phyloP scores from a whole-genome alignment of 371 early-diverging fungal genomes.

The Lichtheimia corymbifera region DNA sequence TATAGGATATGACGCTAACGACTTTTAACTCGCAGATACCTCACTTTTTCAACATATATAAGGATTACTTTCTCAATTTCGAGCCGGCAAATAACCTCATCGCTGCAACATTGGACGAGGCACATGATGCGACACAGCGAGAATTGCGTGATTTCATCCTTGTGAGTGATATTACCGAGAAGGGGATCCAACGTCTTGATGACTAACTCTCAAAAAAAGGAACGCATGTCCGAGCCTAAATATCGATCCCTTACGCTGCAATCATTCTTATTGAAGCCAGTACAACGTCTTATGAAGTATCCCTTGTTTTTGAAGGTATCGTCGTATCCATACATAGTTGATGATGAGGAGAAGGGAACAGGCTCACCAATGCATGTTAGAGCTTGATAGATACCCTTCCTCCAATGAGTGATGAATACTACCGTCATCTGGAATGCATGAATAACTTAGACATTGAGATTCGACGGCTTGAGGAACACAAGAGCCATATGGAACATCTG shows the following conservation, averaged over 20 bases:
- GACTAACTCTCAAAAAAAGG: too few relatives aligned
- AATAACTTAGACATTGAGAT: constrained; percentile 30
- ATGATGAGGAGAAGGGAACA: background rate
- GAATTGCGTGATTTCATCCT: too few relatives aligned
- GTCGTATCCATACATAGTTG: background rate
- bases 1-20: constrained; percentile 5
- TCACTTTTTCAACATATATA: constrained; percentile 14
- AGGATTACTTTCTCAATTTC: constrained; percentile 36
- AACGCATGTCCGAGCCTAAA: constrained; percentile 21
- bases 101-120: constrained; percentile 16
- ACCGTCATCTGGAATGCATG: constrained; percentile 16
- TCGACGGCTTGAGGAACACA: constrained; percentile 31
- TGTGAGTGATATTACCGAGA: too few relatives aligned
- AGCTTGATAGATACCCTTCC: constrained; percentile 11
- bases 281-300: constrained; percentile 47
- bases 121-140: background rate
- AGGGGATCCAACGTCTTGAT: too few relatives aligned
- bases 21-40: background rate
- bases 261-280: constrained; percentile 40
- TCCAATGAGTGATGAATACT: background rate
- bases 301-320: constrained; percentile 44
- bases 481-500: constrained; percentile 31
- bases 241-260: constrained; percentile 37
- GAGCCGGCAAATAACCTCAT: constrained; percentile 37
- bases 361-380: constrained; percentile 2